Percentiles rank a stretch among this genome's conserved stretches.
phyloP scores from a whole-genome alignment of 2,329 filamentous ascomycete genomes.

The Bretziella fagacearum region DNA sequence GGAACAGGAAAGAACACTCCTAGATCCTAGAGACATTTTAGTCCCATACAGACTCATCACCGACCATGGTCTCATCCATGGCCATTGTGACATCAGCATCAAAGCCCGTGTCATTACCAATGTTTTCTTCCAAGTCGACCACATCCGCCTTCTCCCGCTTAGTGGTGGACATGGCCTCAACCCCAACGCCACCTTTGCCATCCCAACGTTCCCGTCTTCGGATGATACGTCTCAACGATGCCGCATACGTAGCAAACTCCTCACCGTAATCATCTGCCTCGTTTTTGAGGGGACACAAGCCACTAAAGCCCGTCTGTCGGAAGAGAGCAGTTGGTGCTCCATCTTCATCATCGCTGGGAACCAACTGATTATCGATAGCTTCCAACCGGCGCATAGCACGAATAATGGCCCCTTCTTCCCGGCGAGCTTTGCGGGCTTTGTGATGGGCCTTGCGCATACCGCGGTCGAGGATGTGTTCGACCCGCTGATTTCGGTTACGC shows the following conservation, averaged over 20 bases:
- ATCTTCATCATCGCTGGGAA: slow-evolving; percentile 45
- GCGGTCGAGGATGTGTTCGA: slow-evolving; percentile 68
- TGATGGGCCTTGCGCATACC: slow-evolving; percentile 51
- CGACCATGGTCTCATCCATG: slow-evolving; percentile 31
- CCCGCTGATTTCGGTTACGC: slow-evolving; percentile 57
- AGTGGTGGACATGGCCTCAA: slow-evolving; percentile 30
- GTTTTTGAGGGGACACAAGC: slow-evolving; percentile 40
- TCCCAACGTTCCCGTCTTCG: slow-evolving; percentile 58
- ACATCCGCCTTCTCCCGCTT: slow-evolving; percentile 24
- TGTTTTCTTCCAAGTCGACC: slow-evolving; percentile 21
- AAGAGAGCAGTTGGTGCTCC: slow-evolving; percentile 23
- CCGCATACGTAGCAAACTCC: slow-evolving; percentile 48
- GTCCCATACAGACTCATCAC: slow-evolving; percentile 23
- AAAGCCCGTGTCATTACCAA: slow-evolving; percentile 18
- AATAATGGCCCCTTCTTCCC: slow-evolving; percentile 48
- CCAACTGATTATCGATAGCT: slow-evolving; percentile 35
- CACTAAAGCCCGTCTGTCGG: slow-evolving; percentile 42
- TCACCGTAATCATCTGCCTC: slow-evolving; percentile 65
- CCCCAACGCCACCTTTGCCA: slow-evolving; percentile 26
- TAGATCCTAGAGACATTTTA: background rate
- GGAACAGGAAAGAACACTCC: background rate
- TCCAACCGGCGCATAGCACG: slow-evolving; percentile 49
- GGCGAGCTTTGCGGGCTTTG: slow-evolving; percentile 42
- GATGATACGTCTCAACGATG: slow-evolving; percentile 44
- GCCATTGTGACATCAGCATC: slow-evolving; percentile 26